These are phyloP conservation scores for Hibiscus trionum DNA, from an alignment of 345 rosid genomes.

Conservation along the genomic window DNA sequence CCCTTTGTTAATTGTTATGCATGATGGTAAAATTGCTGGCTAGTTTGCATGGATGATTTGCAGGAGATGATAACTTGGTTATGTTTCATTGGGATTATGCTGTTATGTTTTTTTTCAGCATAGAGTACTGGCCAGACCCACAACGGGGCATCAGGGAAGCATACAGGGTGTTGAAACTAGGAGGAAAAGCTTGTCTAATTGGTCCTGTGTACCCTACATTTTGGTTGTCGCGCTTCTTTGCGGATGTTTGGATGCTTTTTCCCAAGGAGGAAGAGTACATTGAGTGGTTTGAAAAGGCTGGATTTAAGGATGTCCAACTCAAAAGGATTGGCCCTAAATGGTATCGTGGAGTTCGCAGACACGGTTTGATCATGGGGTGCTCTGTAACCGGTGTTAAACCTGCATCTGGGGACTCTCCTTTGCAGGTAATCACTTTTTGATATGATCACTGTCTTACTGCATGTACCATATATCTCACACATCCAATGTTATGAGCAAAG, in stretches of 20 bases:
- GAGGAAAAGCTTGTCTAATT: neutral
- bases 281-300: neutral
- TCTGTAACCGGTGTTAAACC: constrained; percentile 94
- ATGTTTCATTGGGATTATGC: constrained; percentile 6
- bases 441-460: neutral
- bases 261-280: neutral
- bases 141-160: constrained; percentile 26
- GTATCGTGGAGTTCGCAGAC: constrained; percentile 98
- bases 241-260: neutral
- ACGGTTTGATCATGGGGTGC: constrained; percentile 94
- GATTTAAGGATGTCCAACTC: neutral
- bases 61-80: neutral
- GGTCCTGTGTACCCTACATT: neutral
- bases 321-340: constrained; percentile 36
- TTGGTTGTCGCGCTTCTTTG: neutral
- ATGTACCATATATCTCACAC: neutral
- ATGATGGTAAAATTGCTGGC: neutral
- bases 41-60: neutral
- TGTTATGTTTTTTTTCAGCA: constrained; percentile 33
- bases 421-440: constrained; percentile 48
- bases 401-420: constrained; percentile 92
- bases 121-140: constrained; percentile 98
- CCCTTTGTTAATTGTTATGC: constrained; percentile 1
- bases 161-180: constrained; percentile 72
- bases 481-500: neutral